Evolutionary conservation across 805 yeast genomes (phyloP).

Genomic region (Priceomyces haplophilus): DNA sequence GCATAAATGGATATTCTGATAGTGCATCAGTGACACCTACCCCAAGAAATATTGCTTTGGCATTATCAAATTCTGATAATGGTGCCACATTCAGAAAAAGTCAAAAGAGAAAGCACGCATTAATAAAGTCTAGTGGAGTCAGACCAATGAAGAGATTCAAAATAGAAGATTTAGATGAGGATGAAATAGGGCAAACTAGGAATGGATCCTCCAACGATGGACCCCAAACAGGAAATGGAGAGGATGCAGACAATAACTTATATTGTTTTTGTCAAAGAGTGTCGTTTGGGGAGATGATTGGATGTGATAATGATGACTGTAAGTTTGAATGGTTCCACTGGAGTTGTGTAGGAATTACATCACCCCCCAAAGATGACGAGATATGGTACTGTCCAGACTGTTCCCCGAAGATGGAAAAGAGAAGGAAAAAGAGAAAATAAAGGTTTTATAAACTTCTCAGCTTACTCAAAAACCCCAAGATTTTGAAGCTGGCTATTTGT

Average conservation of each 20-base stretch:
- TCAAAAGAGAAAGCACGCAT: constrained; percentile 26
- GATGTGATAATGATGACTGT: constrained; percentile 90
- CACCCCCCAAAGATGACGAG: constrained; percentile 80
- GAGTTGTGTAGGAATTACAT: constrained; percentile 84
- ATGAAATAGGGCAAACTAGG: constrained; percentile 3
- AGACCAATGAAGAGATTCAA: constrained; percentile 20
- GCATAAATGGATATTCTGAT: constrained; percentile 20
- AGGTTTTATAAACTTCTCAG: no score
- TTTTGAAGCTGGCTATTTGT: no score
- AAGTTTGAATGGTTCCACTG: constrained; percentile 95
- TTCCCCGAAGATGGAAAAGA: constrained; percentile 45
- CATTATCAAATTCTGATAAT: constrained; percentile 15
- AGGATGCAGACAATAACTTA: constrained; percentile 43
- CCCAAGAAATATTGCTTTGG: constrained; percentile 21
- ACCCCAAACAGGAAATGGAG: constrained; percentile 29
- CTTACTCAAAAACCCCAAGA: no score
- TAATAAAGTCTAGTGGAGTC: constrained; percentile 6
- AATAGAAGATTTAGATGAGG: constrained; percentile 24
- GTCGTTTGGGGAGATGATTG: constrained; percentile 96
- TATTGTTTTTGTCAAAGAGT: constrained; percentile 95
- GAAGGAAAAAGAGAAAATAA: constrained; percentile 40
- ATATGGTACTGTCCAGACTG: constrained; percentile 93
- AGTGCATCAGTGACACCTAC: constrained; percentile 28
- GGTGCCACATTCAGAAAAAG: constrained; percentile 14
- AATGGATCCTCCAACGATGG: constrained; percentile 15